Percentiles rank a stretch among this genome's conserved stretches.
phyloP scores from a whole-genome alignment of 208 protist genomes.

The Zelonia costaricensis region DNA sequence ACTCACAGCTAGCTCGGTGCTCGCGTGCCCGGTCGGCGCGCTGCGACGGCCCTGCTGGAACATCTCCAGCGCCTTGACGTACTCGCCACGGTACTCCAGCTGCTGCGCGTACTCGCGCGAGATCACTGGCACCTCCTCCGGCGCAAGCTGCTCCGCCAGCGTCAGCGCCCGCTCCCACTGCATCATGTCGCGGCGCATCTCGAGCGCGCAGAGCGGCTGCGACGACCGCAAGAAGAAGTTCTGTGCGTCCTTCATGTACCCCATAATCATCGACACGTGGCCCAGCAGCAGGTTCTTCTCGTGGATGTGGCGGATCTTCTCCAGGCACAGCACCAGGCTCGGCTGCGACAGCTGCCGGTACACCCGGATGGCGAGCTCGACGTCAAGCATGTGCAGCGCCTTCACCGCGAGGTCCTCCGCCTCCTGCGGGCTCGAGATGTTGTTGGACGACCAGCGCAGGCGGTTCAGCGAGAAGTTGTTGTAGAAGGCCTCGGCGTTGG shows the following conservation, averaged over 20 bases:
- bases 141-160: slow-evolving; percentile 92
- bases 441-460: slow-evolving; percentile 88
- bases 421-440: slow-evolving; percentile 82
- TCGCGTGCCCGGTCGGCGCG: slow-evolving; percentile 74
- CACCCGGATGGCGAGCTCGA: slow-evolving; percentile 92
- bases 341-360: slow-evolving; percentile 93
- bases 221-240: slow-evolving; percentile 92
- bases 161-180: slow-evolving; percentile 96
- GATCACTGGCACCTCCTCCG: slow-evolving; percentile 88
- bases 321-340: slow-evolving; percentile 92
- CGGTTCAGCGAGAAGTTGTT: slow-evolving; percentile 93
- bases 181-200: slow-evolving; percentile 97
- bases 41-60: slow-evolving; percentile 68
- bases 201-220: slow-evolving; percentile 91
- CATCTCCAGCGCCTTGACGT: slow-evolving; percentile 89
- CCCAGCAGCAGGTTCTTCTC: slow-evolving; percentile 95
- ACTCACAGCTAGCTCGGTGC: slow-evolving; percentile 74
- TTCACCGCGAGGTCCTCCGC: slow-evolving; percentile 85
- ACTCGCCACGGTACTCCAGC: slow-evolving; percentile 96
- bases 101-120: slow-evolving; percentile 95
- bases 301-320: slow-evolving; percentile 92
- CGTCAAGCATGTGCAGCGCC: slow-evolving; percentile 94
- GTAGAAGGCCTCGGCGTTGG: slow-evolving; percentile 81
- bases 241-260: slow-evolving; percentile 94
- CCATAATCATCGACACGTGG: slow-evolving; percentile 94